Percentiles rank a stretch among this genome's conserved stretches.
Conservation (phyloP, 306 rosid genomes). For the Quercus aquifolioides region DNA sequence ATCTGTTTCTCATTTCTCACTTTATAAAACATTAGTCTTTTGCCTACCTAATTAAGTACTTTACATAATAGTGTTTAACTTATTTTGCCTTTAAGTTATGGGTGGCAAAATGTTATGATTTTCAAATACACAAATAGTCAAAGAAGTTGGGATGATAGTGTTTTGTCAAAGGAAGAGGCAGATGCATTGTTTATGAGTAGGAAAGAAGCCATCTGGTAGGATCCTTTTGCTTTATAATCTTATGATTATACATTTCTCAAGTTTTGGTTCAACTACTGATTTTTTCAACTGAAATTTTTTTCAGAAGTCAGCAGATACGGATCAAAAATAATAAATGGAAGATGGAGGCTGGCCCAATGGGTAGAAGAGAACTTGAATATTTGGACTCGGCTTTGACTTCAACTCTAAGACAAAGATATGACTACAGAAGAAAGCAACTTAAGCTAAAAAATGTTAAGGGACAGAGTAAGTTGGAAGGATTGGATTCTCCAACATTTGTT, state of each 20-base stretch:
- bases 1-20: background rate
- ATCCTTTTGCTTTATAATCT: background rate
- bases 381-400: constrained; percentile 57
- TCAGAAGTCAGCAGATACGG: constrained; percentile 83
- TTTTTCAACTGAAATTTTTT: background rate
- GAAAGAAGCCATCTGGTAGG: constrained; percentile 82
- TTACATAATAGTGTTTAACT: background rate
- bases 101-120: background rate
- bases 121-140: constrained; percentile 66
- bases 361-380: constrained; percentile 94
- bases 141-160: constrained; percentile 73
- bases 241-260: background rate
- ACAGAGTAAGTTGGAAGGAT: constrained; percentile 38
- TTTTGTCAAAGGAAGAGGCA: constrained; percentile 62
- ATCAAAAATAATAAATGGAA: constrained; percentile 66
- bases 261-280: constrained; percentile 12
- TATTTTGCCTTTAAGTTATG: no score
- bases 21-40: background rate
- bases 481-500: constrained; percentile 42
- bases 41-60: background rate
- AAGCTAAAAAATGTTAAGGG: constrained; percentile 32
- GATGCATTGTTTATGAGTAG: constrained; percentile 50
- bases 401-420: constrained; percentile 33
- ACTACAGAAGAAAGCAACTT: constrained; percentile 29
- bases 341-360: constrained; percentile 99